Base-by-base conservation (phyloP, 495 filamentous ascomycete genomes). In the Platismatia glauca region DNA sequence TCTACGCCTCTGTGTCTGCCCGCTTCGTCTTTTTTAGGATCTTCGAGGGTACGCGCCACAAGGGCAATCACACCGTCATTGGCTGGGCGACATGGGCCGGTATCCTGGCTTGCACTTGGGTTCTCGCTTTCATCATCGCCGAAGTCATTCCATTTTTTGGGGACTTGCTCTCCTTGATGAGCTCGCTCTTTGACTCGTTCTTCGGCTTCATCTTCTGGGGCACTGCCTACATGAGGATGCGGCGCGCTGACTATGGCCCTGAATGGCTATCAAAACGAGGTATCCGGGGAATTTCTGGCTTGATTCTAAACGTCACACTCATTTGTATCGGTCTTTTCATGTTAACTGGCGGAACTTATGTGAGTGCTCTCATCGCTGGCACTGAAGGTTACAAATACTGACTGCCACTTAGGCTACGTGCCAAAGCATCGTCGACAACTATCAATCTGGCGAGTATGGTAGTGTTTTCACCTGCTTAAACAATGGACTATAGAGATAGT, bases 191-290 rank as follows among this genome's bases (percentile, higher is more conserved):
- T 68, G 90, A 95, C 72, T 90, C 87, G 31, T 95, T 94, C 77
- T 95, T 95, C 64, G 90, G 90, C 22, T 95, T 93, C 75, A 93
- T 95, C 68, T 95, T 94, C 80, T 95, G 90, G 90, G 90, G 90
- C 35, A 82, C 89, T 7, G 90, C 90, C 2, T 95, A 94, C 70
- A 79, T 94, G 64, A 84, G 89, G 37, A 91, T 95, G 90, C 79
- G 90, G 20, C 71, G 74, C 48, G 86, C 79, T 0, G 89, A 93
- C 61, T 78, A 87, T 64, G 83, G 86, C 4, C 75, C 82, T 4
- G 72, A 73, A 1, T 86, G 88, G 59, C 79, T 83, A 33, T 84
- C 77, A 68, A 74, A 78, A 0, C 76, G 83, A 43, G 84, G 83
- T 31, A 64, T 86, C 37, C 80, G 82, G 9, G 87, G 89, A 15